Base-by-base conservation (phyloP, 805 yeast genomes). In the Candida rishiriensis region DNA sequence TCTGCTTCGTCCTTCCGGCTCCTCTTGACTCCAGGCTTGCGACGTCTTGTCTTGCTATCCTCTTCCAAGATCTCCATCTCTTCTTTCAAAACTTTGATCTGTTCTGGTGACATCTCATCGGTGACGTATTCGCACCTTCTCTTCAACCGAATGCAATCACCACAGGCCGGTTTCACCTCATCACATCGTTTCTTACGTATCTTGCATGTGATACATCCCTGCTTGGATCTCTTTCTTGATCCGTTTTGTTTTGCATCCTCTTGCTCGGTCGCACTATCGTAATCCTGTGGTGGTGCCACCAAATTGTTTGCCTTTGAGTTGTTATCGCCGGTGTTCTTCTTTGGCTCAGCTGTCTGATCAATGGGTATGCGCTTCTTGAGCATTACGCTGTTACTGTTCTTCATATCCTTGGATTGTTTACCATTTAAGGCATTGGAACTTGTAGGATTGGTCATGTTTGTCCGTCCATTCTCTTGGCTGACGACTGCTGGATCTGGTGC, bases 171-270 rank as follows among this genome's bases (percentile, higher is more conserved):
- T 44, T 64, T 66, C 8, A 46, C 48, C 51, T 77, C 81, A 49
- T 76, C 73, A 55, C 83, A 78, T 50, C 78, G 68, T 54, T 78
- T 79, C 69, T 81, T 82, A 36, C 88, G 64, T 32, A 76, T 68
- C 54, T 82, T 83, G 61, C 89, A 83, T 0, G 86, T 82, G 33
- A 82, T 61, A 57, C 89, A 83, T 0, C 88, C 88, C n/a, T 68
- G 69, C 51, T 67, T 73, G 1, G 85, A 75, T 49, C 77, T 59
- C 51, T 61, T 68, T 9, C 51, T 46, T 30, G 40, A 16, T 14
- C 29, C 18, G 14, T 29, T 32, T 14, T 14, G 13, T 7, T 26
- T 21, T 13, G 29, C 32, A n/a, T 34, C 34, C 34, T n/a, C 39
- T 7, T 21, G 26, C 4, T 21, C 26, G 7, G 7, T 7, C 7